Conservation (phyloP, 169 alveolate species). For the Cystoisospora suis region DNA sequence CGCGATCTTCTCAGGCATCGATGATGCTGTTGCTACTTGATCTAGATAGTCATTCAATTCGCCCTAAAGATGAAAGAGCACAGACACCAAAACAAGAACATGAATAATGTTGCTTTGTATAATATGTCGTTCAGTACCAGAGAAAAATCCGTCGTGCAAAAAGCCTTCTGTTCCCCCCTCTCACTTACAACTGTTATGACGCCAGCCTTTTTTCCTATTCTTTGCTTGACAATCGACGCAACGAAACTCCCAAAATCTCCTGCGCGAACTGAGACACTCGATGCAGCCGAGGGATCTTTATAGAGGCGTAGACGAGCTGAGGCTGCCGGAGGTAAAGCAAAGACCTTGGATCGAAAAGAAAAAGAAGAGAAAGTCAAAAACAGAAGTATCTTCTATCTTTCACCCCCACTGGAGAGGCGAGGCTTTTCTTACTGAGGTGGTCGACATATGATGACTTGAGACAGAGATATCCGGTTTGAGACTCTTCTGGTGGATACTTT, state of each 20-base stretch:
- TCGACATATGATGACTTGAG: too few relatives aligned
- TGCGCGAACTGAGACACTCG: not conserved
- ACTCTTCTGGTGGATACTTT: too few relatives aligned
- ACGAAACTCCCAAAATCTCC: conserved; percentile 32
- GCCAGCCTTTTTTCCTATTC: not conserved
- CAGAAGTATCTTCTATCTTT: too few relatives aligned
- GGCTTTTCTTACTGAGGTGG: too few relatives aligned
- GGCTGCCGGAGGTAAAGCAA: conserved; percentile 22
- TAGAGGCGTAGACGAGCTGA: conserved; percentile 17
- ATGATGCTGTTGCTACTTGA: not conserved
- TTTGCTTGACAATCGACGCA: not conserved
- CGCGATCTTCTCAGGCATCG: not conserved
- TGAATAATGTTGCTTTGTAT: not conserved
- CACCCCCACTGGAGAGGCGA: too few relatives aligned
- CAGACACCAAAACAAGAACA: not conserved
- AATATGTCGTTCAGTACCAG: too few relatives aligned
- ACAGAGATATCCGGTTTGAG: too few relatives aligned
- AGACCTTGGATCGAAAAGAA: not conserved
- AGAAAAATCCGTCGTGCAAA: too few relatives aligned
- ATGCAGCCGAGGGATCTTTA: conserved; percentile 22
- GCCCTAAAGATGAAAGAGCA: not conserved
- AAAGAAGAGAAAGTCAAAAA: too few relatives aligned
- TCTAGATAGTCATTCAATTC: not conserved
- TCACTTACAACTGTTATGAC: not conserved
- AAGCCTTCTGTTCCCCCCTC: too few relatives aligned